phyloP scores from a whole-genome alignment of 2,329 filamentous ascomycete species.

The Aspergillus tubingensis region DNA sequence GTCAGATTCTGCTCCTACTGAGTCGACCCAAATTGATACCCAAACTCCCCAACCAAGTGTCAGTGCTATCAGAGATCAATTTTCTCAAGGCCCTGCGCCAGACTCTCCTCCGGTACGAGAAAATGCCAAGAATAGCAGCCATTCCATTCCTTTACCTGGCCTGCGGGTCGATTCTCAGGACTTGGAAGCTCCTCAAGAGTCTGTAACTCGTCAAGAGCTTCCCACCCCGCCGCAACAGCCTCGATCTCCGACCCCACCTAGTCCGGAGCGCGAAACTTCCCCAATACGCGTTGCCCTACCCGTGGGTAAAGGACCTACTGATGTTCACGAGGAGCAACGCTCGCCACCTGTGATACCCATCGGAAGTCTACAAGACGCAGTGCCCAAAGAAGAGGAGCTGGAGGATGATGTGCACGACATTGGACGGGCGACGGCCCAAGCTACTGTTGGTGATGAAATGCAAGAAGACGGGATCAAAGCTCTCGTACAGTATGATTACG shows the following conservation, averaged over 20 bases:
- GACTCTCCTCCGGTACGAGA: constrained; percentile 53
- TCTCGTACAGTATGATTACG: constrained; percentile 89
- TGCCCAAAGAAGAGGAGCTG: constrained; percentile 66
- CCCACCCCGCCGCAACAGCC: constrained; percentile 49
- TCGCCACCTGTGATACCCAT: constrained; percentile 58
- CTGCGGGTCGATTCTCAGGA: constrained; percentile 62
- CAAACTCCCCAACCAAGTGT: constrained; percentile 65
- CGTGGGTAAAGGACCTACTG: constrained; percentile 63
- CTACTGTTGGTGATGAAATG: constrained; percentile 54
- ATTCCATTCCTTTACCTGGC: constrained; percentile 76
- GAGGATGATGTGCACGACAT: constrained; percentile 63
- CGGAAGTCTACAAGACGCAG: constrained; percentile 61
- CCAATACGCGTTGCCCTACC: constrained; percentile 86
- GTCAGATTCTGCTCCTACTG: constrained; percentile 59
- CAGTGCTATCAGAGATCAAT: constrained; percentile 75
- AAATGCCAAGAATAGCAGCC: constrained; percentile 62
- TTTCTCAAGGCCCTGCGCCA: constrained; percentile 67
- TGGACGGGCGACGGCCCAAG: constrained; percentile 61
- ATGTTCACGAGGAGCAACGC: constrained; percentile 46
- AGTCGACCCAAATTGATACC: constrained; percentile 52
- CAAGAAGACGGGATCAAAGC: constrained; percentile 67
- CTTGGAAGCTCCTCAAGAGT: constrained; percentile 51
- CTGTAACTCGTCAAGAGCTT: constrained; percentile 35
- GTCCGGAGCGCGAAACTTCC: constrained; percentile 60
- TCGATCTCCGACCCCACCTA: constrained; percentile 52